These are phyloP conservation scores for Phytophthora chlamydospora DNA, from an alignment of 352 stramenopile genomes.

Conservation along the genomic window DNA sequence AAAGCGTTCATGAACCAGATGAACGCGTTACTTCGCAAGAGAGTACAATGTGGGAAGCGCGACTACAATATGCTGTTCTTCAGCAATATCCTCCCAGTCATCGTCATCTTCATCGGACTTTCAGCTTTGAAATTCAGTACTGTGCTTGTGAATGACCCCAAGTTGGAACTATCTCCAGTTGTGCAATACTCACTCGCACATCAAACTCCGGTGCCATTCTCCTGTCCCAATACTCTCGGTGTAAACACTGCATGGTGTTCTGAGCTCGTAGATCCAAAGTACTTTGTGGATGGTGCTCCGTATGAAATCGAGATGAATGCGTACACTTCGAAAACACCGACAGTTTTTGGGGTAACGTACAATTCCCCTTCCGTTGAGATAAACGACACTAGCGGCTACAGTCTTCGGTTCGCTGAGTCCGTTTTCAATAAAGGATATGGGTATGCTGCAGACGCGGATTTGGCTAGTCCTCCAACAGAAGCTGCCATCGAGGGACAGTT, in stretches of 20 bases:
- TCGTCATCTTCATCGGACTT: constrained; percentile 72
- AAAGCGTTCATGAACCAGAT: constrained; percentile 46
- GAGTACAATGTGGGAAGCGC: constrained; percentile 53
- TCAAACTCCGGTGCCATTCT: constrained; percentile 52
- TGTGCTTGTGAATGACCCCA: constrained; percentile 57
- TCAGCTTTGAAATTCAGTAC: constrained; percentile 59
- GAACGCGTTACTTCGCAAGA: constrained; percentile 63
- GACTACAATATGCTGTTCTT: constrained; percentile 79
- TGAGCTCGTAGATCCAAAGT: constrained; percentile 12
- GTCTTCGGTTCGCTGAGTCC: constrained; percentile 60
- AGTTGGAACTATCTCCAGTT: constrained; percentile 39
- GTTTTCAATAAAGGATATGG: constrained; percentile 58
- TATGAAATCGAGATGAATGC: constrained; percentile 42
- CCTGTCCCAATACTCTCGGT: constrained; percentile 40
- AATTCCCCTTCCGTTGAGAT: constrained; percentile 37
- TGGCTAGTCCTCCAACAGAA: constrained; percentile 5
- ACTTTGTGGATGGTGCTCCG: constrained; percentile 32
- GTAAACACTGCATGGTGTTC: constrained; percentile 25
- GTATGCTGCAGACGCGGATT: constrained; percentile 12
- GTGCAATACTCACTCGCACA: constrained; percentile 40
- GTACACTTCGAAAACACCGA: constrained; percentile 40
- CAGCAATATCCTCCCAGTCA: constrained; percentile 69
- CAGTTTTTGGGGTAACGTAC: constrained; percentile 65
- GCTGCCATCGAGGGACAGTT: constrained; percentile 46
- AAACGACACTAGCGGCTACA: constrained; percentile 65